Base-by-base conservation (phyloP, 2,329 filamentous ascomycete genomes). In the Ophiobolus disseminans region DNA sequence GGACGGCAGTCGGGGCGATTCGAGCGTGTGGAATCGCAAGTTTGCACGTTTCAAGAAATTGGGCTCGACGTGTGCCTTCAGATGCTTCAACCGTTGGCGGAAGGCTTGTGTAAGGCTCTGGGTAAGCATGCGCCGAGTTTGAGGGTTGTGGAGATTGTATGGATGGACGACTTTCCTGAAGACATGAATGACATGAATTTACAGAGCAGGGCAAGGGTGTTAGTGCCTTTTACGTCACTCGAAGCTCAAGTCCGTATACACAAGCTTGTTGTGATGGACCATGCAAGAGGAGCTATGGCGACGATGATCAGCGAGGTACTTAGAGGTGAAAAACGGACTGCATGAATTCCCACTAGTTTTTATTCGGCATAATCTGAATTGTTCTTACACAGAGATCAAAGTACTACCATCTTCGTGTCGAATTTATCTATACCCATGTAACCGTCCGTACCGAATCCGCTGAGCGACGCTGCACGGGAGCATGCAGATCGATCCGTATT, bases 91-190 rank as follows among this genome's bases (percentile, higher is more conserved):
- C 16, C 20, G 11, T 34, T 28, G 17, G 45, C 45, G 8, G 25
- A 46, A 21, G n/a, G 28, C 11, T 40, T 58, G 22, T 54, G 44
- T 22, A 14, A 39, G 2, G 41, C 40, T 5, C 19, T 53, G 14
- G n/a, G 31, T 37, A 40, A 42, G 28, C 31, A 38, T 22, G 41
- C 41, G 10, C 39, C 37, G 19, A 31, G 14, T n/a, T 28, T 58
- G 37, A 44, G 35, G 25, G 31, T 37, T 16, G 19, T 56, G 8
- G 31, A 45, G n/a, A 28, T 58, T 4, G 44, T 48, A 16, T 58
- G 55, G 46, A 23, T 41, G 8, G 55, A 56, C 40, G 53, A 51
- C 9, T 53, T 53, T 43, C 34, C 22, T 8, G 47, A 41, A 11
- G 37, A 44, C 11, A 23, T 28, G 16, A 22, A 32, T 16, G 34